phyloP scores from a whole-genome alignment of 768 basidiomycete genomes.

The Phanerochaete sordida region DNA sequence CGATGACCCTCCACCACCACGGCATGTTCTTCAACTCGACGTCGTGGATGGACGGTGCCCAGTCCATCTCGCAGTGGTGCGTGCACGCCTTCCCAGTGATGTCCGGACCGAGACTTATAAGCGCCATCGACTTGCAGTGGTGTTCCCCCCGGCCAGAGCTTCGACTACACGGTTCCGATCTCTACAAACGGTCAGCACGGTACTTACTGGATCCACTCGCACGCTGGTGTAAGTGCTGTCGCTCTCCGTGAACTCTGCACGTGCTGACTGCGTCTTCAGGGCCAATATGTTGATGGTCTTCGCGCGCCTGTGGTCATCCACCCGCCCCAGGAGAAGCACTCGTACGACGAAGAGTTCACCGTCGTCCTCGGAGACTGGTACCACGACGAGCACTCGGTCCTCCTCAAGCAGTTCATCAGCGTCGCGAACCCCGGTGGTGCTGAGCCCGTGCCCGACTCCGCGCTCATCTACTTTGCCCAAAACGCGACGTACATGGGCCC shows the following conservation, averaged over 20 bases:
- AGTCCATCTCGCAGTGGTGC: constrained; percentile 81
- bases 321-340: constrained; percentile 57
- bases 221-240: constrained; percentile 50
- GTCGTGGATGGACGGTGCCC: constrained; percentile 88
- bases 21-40: constrained; percentile 93
- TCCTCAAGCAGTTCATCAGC: constrained; percentile 66
- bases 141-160: constrained; percentile 68
- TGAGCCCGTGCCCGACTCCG: constrained; percentile 88
- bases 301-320: constrained; percentile 84
- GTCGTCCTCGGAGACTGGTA: constrained; percentile 92
- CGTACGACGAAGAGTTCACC: constrained; percentile 89
- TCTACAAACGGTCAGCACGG: constrained; percentile 70
- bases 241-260: too few relatives aligned
- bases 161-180: constrained; percentile 74
- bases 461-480: constrained; percentile 80
- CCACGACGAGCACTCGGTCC: constrained; percentile 63
- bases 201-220: constrained; percentile 79
- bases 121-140: constrained; percentile 42
- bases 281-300: constrained; percentile 91
- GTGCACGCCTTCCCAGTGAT: constrained; percentile 16
- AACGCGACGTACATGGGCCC: constrained; percentile 68
- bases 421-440: constrained; percentile 77
- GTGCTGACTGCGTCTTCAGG: constrained; percentile 35
- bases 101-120: neutral
- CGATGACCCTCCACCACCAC: constrained; percentile 83